These are phyloP conservation scores for Aegilops umbellulata DNA, from an alignment of 176 grass and related monocot species.

Conservation along the genomic window DNA sequence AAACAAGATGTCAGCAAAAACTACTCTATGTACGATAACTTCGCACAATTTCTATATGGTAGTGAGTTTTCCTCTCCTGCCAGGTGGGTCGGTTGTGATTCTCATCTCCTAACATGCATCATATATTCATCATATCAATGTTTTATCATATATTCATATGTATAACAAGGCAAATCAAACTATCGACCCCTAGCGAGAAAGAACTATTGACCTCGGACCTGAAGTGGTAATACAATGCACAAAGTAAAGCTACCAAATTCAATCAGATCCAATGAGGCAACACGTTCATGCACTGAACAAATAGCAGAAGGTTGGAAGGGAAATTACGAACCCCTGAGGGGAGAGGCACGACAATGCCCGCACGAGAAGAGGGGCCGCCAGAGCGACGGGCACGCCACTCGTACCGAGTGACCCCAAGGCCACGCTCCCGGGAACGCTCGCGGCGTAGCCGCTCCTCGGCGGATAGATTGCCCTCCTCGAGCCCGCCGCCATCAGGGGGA, in stretches of 20 bases:
- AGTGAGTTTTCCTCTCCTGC: too few species aligned
- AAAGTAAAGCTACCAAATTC: not conserved
- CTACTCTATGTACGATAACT: not conserved
- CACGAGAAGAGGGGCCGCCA: slow-evolving; percentile 24
- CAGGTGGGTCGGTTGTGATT: not conserved
- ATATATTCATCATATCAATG: not conserved
- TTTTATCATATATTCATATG: not conserved
- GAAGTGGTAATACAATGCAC: not conserved
- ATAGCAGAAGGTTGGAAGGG: not conserved
- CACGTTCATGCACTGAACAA: not conserved
- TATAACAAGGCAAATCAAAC: too few species aligned
- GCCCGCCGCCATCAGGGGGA: slow-evolving; percentile 74
- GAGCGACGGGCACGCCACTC: slow-evolving; percentile 65
- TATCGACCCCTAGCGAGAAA: too few species aligned
- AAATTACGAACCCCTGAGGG: slow-evolving; percentile 74
- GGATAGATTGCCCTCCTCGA: slow-evolving; percentile 83
- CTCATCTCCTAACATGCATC: not conserved
- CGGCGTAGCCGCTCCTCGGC: slow-evolving; percentile 81
- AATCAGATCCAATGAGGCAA: not conserved
- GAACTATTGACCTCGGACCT: too few species aligned
- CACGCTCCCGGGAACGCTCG: slow-evolving; percentile 85
- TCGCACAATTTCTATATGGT: not conserved
- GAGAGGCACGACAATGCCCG: slow-evolving; percentile 81
- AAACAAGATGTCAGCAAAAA: not conserved
- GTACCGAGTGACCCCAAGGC: slow-evolving; percentile 85